Evolutionary conservation across 352 stramenopile genomes (phyloP).

Genomic region (Pythium dissotocum): DNA sequence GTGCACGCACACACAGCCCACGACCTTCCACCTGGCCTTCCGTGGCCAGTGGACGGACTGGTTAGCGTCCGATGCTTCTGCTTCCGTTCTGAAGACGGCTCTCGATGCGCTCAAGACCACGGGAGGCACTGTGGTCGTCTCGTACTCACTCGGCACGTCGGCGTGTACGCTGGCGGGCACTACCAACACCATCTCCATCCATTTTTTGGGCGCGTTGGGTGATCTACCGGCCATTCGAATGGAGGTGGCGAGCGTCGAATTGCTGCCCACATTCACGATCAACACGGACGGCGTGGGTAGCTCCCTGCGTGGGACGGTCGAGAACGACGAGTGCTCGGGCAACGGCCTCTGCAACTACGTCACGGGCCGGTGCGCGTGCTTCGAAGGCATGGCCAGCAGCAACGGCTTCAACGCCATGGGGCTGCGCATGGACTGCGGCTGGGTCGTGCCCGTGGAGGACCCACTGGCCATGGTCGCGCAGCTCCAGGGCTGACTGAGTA

Average conservation of each 20-base stretch:
- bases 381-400: constrained; percentile 72
- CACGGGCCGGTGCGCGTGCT: constrained; percentile 57
- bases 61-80: constrained; percentile 43
- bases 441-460: constrained; percentile 42
- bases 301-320: constrained; percentile 60
- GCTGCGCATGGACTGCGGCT: constrained; percentile 65
- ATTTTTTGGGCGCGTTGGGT: constrained; percentile 57
- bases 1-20: constrained; percentile 43
- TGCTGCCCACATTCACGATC: constrained; percentile 53
- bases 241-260: constrained; percentile 30
- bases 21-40: constrained; percentile 67
- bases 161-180: constrained; percentile 48
- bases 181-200: constrained; percentile 60
- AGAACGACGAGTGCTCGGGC: constrained; percentile 75
- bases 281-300: constrained; percentile 51
- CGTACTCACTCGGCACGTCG: constrained; percentile 47
- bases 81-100: constrained; percentile 38
- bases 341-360: constrained; percentile 68
- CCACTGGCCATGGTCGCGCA: constrained; percentile 37
- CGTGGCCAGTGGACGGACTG: constrained; percentile 42
- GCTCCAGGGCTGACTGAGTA: constrained; percentile 21
- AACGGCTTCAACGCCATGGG: constrained; percentile 49
- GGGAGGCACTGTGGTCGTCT: constrained; percentile 39
- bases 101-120: constrained; percentile 46
- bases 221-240: constrained; percentile 55